Base-by-base conservation (phyloP, 1,139 yeast genomes). In the Geotrichum australiense region DNA sequence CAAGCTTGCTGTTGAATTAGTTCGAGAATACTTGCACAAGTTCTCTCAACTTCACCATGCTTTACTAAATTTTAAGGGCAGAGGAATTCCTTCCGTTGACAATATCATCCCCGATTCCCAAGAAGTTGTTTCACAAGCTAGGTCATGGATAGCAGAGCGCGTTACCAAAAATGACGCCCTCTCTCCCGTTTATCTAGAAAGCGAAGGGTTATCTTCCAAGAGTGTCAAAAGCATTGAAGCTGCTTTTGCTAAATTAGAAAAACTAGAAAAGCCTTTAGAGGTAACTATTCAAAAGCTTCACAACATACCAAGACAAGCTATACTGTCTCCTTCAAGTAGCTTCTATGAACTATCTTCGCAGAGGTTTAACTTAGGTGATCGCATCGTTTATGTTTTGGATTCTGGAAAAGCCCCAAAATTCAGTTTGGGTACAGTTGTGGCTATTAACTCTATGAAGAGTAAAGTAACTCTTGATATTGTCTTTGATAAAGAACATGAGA, bases 371-470 rank as follows among this genome's bases (percentile, higher is more conserved):
- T 69, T 93, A 28, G 98, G 98, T 53, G 97, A 91, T 57, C 75
- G 98, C 47, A 85, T 93, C 29, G 75, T 84, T 25, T 87, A 85
- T 53, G 84, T 87, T 19, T 81, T 83, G 55, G 86, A 80, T 54
- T 79, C 84, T 28, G 97, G 97, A 45, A 87, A 86, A 57, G 95
- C 89, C 12, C 95, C 96, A 26, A 65, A 80, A 45, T 85, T 82
- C 56, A 74, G 87, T 18, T 81, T 84, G 54, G 99, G 99, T 58
- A 87, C 96, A 1, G 94, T 91, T 43, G 82, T 84, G 41, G 87
- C 91, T 4, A 78, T 84, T 50, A 75, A 76, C 35, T 76, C 86
- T 23, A 62, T 73, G 42, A 85, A 85, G 1, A 68, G 76, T 29
- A 62, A 58, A 39, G 62, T 73, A 10, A 68, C 74, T 0, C 65